phyloP scores from a whole-genome alignment of 495 filamentous ascomycete genomes.

The Xylaria bambusicola region DNA sequence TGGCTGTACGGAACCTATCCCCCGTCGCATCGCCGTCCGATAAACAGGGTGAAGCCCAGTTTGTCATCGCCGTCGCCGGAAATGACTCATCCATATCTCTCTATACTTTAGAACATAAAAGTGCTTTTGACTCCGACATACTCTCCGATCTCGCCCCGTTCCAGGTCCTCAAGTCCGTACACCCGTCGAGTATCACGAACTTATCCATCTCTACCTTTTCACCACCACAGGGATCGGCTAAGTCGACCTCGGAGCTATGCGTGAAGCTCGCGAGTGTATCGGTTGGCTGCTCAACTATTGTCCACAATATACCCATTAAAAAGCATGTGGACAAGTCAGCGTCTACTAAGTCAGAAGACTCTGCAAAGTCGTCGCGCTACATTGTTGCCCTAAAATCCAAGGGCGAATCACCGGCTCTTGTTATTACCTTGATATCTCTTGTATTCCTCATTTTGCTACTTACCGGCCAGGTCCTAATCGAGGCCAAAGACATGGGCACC shows the following conservation, averaged over 20 bases:
- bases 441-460: constrained; percentile 59
- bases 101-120: constrained; percentile 66
- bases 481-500: constrained; percentile 63
- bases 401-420: constrained; percentile 47
- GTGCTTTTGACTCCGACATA: constrained; percentile 47
- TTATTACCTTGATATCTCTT: constrained; percentile 52
- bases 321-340: constrained; percentile 47
- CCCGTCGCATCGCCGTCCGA: constrained; percentile 47
- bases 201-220: constrained; percentile 74
- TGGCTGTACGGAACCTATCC: constrained; percentile 70
- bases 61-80: constrained; percentile 77
- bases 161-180: constrained; percentile 68
- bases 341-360: constrained; percentile 44
- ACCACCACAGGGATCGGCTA: constrained; percentile 49
- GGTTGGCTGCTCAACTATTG: constrained; percentile 80
- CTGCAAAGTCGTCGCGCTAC: constrained; percentile 57
- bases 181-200: constrained; percentile 83
- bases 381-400: constrained; percentile 62
- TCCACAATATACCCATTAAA: constrained; percentile 78
- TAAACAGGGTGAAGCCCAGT: constrained; percentile 63
- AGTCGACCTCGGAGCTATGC: constrained; percentile 57
- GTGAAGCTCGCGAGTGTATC: constrained; percentile 79
- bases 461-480: constrained; percentile 65
- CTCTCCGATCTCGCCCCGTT: constrained; percentile 61
- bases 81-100: constrained; percentile 80